Base-by-base conservation (phyloP, 2,329 filamentous ascomycete species). In the Nannizzia gypsea region DNA sequence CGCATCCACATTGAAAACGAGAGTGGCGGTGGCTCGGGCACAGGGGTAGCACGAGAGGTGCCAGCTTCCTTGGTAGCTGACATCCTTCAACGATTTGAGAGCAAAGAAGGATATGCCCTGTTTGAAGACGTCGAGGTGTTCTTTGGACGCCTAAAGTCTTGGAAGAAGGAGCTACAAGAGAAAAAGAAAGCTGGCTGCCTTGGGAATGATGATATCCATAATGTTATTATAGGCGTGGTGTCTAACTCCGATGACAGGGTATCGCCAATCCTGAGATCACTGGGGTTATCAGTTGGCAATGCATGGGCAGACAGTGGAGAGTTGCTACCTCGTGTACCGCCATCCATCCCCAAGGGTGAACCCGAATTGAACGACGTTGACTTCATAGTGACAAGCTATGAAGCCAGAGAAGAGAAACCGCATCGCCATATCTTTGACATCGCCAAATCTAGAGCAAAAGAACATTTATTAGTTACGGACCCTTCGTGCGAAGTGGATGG, bases 231-330 rank as follows among this genome's bases (percentile, higher is more conserved):
- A 0, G 76, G 76, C 0, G 70, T 78, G 4, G 61, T 78, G 46
- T 77, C 76, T 3, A 78, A 78, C 61, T 77, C 76, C 9, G 76
- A 78, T 64, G 75, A 77, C 60, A 69, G 76, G 1, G 69, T 77
- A 20, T 67, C 71, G 2, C 66, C 63, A 9, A 72, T 78, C 6
- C 62, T 78, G 36, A 69, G 68, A 58, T 71, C 71, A 1, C 60
- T 78, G 57, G 74, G 73, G 0, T 48, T 77, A 8, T 62, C 61
- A 2, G 70, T 77, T 38, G 74, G 74, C 3, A 64, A 66, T 59
- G 63, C 66, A 9, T 67, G 71, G 54, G 71, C 68, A 15, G 69
- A 72, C 57, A 67, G 68, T 58, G 71, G 68, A 31, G 42, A 61
- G 22, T 31, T 56, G 34, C 42, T 59, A 13, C 57, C 57, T 42